phyloP scores from a whole-genome alignment of 106 monocot species.

The Apostasia ramifera region DNA sequence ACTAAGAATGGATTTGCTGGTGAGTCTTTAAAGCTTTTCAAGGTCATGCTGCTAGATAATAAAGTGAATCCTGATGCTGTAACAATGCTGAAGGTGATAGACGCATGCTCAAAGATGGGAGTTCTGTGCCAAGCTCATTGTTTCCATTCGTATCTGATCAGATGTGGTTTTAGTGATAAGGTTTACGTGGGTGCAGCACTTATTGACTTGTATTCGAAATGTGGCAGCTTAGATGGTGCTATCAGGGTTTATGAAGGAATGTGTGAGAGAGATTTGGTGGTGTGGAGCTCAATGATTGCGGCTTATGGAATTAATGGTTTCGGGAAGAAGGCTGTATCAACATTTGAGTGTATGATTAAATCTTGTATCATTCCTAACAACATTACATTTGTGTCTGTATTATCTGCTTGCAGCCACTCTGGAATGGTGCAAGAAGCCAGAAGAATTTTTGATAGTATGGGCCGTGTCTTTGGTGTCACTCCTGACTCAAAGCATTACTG shows the following conservation, averaged over 20 bases:
- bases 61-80: slow-evolving; percentile 52
- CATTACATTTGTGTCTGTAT: slow-evolving; percentile 47
- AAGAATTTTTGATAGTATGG: slow-evolving; percentile 45
- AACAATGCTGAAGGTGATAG: slow-evolving; percentile 52
- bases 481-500: slow-evolving; percentile 39
- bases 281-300: slow-evolving; percentile 66
- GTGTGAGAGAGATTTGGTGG: slow-evolving; percentile 41
- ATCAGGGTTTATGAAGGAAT: slow-evolving; percentile 29
- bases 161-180: slow-evolving; percentile 35
- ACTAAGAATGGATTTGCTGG: slow-evolving; percentile 39
- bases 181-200: slow-evolving; percentile 46
- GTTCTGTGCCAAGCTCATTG: slow-evolving; percentile 32
- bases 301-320: slow-evolving; percentile 58
- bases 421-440: slow-evolving; percentile 37
- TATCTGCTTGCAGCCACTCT: slow-evolving; percentile 67
- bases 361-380: slow-evolving; percentile 35
- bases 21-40: slow-evolving; percentile 37
- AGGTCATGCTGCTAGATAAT: slow-evolving; percentile 26
- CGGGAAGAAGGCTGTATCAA: slow-evolving; percentile 21
- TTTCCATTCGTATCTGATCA: slow-evolving; percentile 45
- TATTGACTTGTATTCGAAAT: slow-evolving; percentile 56
- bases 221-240: slow-evolving; percentile 35
- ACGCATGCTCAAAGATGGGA: slow-evolving; percentile 34
- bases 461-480: slow-evolving; percentile 20
- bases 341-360: slow-evolving; percentile 38